Percentiles rank a stretch among this genome's conserved stretches.
Conservation (phyloP, 495 filamentous ascomycete species). For the Aspergillus cristatus region DNA sequence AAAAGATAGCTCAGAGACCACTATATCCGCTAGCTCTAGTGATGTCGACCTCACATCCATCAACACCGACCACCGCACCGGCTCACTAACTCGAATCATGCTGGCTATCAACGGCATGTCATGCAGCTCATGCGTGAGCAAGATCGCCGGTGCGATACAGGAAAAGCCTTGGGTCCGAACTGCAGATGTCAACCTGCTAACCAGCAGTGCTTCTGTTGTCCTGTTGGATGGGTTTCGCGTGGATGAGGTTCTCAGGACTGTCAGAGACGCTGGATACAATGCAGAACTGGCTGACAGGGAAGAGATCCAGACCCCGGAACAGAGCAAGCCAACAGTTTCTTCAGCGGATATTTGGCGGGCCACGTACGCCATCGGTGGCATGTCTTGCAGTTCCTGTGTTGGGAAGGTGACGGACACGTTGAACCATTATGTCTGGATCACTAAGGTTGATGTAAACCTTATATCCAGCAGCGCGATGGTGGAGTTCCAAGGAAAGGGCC, state of each 20-base stretch:
- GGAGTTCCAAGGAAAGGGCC: constrained; percentile 36
- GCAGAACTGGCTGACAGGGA: constrained; percentile 4
- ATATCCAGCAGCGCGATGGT: constrained; percentile 30
- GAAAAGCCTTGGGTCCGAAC: constrained; percentile 22
- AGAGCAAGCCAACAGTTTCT: not conserved
- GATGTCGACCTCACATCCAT: not conserved
- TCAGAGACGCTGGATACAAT: constrained; percentile 35
- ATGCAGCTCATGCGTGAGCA: constrained; percentile 37
- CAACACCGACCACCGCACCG: not conserved
- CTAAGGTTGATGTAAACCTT: constrained; percentile 50
- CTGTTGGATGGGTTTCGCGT: constrained; percentile 20
- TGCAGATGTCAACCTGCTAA: constrained; percentile 38
- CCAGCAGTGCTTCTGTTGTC: constrained; percentile 32
- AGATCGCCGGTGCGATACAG: constrained; percentile 17
- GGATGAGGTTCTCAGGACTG: constrained; percentile 17
- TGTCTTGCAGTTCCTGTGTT: constrained; percentile 49
- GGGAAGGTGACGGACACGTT: constrained; percentile 48
- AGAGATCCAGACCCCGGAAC: no score
- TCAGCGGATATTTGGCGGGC: not conserved
- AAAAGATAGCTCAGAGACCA: no score
- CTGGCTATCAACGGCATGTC: constrained; percentile 41
- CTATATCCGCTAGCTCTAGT: no score
- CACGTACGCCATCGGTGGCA: constrained; percentile 19
- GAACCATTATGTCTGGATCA: constrained; percentile 44
- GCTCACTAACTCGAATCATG: constrained; percentile 30